Evolutionary conservation across 1,284 basidiomycete genomes (phyloP).

Genomic region (Pholiota adiposa): DNA sequence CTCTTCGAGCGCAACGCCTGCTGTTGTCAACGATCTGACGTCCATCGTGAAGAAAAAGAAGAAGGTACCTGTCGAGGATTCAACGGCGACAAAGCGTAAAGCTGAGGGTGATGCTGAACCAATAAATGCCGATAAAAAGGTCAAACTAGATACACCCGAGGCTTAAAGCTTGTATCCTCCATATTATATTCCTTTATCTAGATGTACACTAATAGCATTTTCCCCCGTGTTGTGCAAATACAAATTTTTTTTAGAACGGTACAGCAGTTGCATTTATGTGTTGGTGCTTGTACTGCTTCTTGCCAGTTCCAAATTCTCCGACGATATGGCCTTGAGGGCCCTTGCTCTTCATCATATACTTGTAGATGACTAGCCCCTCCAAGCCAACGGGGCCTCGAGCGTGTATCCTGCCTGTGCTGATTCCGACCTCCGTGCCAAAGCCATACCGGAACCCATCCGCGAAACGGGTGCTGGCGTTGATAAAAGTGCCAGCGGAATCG

Average conservation of each 20-base stretch:
- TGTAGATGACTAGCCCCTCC: conserved; percentile 94
- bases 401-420: conserved; percentile 96
- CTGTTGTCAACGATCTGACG: conserved; percentile 78
- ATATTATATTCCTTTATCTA: conserved; percentile 13
- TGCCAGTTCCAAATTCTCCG: conserved; percentile 80
- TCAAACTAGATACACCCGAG: conserved; percentile 52
- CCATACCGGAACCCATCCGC: conserved; percentile 98
- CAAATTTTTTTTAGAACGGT: conserved; percentile 44
- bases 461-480: conserved; percentile 96
- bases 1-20: conserved; percentile 28
- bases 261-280: conserved; percentile 50
- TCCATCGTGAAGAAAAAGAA: conserved; percentile 86
- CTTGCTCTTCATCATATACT: conserved; percentile 86
- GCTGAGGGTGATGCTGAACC: conserved; percentile 59
- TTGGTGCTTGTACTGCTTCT: conserved; percentile 79
- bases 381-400: conserved; percentile 96
- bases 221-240: neutral
- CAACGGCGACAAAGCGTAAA: conserved; percentile 62
- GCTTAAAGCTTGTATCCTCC: conserved; percentile 12
- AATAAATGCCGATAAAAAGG: conserved; percentile 65
- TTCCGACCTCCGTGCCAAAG: conserved; percentile 97
- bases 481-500: conserved; percentile 91
- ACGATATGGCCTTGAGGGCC: conserved; percentile 77
- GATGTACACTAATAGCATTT: conserved; percentile 6
- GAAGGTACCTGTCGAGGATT: conserved; percentile 39